Evolutionary conservation across 2,329 filamentous ascomycete species (phyloP).

Genomic region (Pyrenophora seminiperda): DNA sequence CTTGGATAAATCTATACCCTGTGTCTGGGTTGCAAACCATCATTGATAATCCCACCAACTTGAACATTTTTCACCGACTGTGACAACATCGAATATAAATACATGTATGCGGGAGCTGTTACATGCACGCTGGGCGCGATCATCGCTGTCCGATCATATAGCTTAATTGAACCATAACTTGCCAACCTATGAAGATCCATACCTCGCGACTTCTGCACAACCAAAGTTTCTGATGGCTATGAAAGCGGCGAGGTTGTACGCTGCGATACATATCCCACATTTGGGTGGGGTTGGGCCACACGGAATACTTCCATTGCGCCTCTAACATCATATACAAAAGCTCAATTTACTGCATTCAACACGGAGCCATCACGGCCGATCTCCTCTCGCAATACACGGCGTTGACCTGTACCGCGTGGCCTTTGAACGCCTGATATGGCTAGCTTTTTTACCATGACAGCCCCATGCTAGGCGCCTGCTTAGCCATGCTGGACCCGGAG

Average conservation of each 20-base stretch:
- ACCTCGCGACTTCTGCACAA: neutral
- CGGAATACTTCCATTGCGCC: constrained; percentile 7
- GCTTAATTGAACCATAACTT: constrained; percentile 1
- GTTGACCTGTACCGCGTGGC: constrained; percentile 20
- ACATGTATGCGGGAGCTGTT: neutral
- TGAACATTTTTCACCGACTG: neutral
- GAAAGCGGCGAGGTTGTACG: neutral
- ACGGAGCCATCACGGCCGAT: constrained; percentile 33
- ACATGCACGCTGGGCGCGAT: constrained; percentile 1
- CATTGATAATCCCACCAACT: neutral
- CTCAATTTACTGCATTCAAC: constrained; percentile 14
- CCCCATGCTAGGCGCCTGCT: constrained; percentile 9
- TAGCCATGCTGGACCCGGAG: constrained; percentile 36
- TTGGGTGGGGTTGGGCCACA: constrained; percentile 6
- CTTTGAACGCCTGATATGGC: constrained; percentile 14
- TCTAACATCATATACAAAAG: constrained; percentile 3
- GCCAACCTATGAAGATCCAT: neutral
- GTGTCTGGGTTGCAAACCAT: neutral
- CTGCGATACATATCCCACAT: constrained; percentile 7
- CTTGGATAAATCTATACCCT: constrained; percentile 19
- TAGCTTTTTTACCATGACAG: constrained; percentile 26
- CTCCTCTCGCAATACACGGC: constrained; percentile 17
- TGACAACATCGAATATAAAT: neutral
- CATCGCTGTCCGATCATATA: neutral
- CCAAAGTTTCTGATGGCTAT: too few relatives aligned